These are phyloP conservation scores for Quercus dentata DNA, from an alignment of 306 rosid species.

Conservation along the genomic window DNA sequence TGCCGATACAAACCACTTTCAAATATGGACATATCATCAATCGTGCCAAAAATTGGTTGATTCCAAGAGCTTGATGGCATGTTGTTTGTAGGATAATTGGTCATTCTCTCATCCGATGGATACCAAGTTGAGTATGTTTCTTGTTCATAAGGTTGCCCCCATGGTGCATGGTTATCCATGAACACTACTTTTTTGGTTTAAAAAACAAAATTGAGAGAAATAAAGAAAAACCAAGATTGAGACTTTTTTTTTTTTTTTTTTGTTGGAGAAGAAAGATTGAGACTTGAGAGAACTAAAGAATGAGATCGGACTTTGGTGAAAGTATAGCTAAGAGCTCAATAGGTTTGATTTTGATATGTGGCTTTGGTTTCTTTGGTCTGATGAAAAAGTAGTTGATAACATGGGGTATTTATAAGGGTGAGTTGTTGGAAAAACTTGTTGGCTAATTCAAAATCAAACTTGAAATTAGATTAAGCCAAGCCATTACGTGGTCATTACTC, in stretches of 20 bases:
- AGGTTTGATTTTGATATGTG: too few species aligned
- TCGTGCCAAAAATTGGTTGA: not conserved
- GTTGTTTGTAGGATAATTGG: not conserved
- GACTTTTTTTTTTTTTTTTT: not conserved
- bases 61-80: not conserved
- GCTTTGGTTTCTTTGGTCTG: too few species aligned
- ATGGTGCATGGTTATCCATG: not conserved
- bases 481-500: not conserved
- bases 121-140: not conserved
- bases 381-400: too few species aligned
- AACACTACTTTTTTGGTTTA: too few species aligned
- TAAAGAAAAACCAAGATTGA: too few species aligned
- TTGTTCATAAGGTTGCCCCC: not conserved
- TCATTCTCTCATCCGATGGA: not conserved
- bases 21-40: slow-evolving; percentile 22
- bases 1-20: slow-evolving; percentile 20
- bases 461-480: too few species aligned
- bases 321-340: too few species aligned
- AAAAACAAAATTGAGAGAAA: too few species aligned
- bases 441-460: not conserved
- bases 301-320: not conserved
- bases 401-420: not conserved
- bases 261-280: not conserved
- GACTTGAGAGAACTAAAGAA: not conserved
- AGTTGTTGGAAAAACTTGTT: not conserved